Evolutionary conservation across 441 rosid species (phyloP).

Genomic region (Pelargonium australe): DNA sequence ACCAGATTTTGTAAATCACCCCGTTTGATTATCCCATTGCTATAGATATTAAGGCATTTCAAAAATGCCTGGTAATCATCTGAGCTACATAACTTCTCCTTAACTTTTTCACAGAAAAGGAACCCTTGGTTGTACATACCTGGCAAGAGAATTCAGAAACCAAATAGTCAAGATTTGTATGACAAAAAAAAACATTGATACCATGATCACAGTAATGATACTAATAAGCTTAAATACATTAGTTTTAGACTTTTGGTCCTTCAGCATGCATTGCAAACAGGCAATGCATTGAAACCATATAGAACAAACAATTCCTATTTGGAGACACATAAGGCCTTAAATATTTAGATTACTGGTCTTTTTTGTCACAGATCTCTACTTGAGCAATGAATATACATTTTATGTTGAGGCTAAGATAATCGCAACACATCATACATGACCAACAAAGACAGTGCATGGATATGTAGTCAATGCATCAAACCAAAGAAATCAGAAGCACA

Average conservation of each 20-base stretch:
- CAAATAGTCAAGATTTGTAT: constrained; percentile 22
- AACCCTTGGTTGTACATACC: constrained; percentile 66
- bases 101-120: constrained; percentile 77
- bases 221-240: neutral
- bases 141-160: constrained; percentile 30
- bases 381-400: too few species aligned
- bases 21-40: constrained; percentile 73
- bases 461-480: neutral
- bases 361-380: too few species aligned
- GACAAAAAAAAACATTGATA: neutral
- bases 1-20: constrained; percentile 79
- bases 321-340: too few species aligned
- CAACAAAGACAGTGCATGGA: too few species aligned
- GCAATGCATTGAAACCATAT: too few species aligned
- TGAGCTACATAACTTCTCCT: constrained; percentile 55
- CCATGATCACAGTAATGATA: constrained; percentile 32
- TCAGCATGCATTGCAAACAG: neutral
- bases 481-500: too few species aligned
- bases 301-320: too few species aligned
- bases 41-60: constrained; percentile 79
- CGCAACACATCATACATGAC: too few species aligned
- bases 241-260: neutral
- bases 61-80: constrained; percentile 84
- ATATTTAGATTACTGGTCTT: too few species aligned
- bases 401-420: too few species aligned